These are phyloP conservation scores for Didymella sp. DNA, from an alignment of 2,329 filamentous ascomycete genomes.

Conservation along the genomic window DNA sequence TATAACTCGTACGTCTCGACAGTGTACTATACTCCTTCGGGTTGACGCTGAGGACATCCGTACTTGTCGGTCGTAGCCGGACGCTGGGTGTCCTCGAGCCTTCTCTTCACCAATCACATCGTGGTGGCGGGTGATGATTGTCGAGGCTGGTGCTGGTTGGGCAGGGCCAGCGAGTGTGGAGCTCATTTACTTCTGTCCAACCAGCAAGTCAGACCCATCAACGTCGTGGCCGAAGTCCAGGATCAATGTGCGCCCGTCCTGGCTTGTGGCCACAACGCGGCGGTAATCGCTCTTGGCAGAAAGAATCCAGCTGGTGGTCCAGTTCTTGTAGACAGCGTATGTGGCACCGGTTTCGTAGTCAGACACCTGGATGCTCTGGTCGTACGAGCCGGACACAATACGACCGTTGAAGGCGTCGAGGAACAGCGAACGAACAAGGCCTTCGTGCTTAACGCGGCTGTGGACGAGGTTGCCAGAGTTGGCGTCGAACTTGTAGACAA, in stretches of 20 bases:
- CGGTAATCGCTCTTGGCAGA: constrained; percentile 96
- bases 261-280: constrained; percentile 91
- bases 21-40: neutral
- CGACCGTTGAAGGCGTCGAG: constrained; percentile 86
- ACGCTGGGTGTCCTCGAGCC: neutral
- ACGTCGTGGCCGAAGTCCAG: constrained; percentile 83
- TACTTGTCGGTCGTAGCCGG: neutral
- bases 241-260: constrained; percentile 89
- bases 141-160: constrained; percentile 4
- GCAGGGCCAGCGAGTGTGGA: neutral
- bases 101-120: constrained; percentile 1
- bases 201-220: constrained; percentile 60
- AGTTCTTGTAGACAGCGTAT: constrained; percentile 86
- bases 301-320: constrained; percentile 96
- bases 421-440: constrained; percentile 87
- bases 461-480: constrained; percentile 84
- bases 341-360: constrained; percentile 81
- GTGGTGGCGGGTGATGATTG: neutral
- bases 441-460: constrained; percentile 81
- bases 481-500: constrained; percentile 95
- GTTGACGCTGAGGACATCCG: neutral
- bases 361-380: constrained; percentile 94
- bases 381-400: constrained; percentile 91
- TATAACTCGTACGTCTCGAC: constrained; percentile 1
- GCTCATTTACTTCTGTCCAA: constrained; percentile 20